Evolutionary conservation across 305 asterid species (phyloP).

Genomic region (Rubia tinctorum): DNA sequence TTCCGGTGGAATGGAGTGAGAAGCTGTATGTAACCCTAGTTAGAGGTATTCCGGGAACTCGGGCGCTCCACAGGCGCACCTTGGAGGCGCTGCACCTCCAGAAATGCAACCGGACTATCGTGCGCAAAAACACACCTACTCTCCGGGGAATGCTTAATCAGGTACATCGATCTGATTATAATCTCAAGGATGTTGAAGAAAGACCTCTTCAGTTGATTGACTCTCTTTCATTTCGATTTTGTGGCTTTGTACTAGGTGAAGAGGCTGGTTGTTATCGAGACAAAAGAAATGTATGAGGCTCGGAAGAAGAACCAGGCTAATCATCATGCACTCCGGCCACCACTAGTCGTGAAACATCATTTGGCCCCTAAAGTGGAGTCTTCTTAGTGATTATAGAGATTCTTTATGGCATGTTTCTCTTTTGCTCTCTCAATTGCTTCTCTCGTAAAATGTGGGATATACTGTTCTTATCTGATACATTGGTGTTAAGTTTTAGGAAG

Average conservation of each 20-base stretch:
- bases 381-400: constrained; percentile 9
- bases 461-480: background rate
- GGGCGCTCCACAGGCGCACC: constrained; percentile 94
- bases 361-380: constrained; percentile 30
- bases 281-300: constrained; percentile 88
- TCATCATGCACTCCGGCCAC: constrained; percentile 68
- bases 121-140: constrained; percentile 84
- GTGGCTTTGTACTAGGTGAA: constrained; percentile 48
- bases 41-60: constrained; percentile 95
- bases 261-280: constrained; percentile 83
- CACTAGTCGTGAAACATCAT: constrained; percentile 55
- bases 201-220: background rate
- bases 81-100: constrained; percentile 85
- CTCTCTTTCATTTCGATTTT: background rate
- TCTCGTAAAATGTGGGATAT: background rate
- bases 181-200: background rate
- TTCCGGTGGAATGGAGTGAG: constrained; percentile 89
- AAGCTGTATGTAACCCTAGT: constrained; percentile 85
- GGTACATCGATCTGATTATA: constrained; percentile 31
- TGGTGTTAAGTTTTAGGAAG: background rate
- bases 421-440: background rate
- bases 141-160: constrained; percentile 95
- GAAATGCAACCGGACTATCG: constrained; percentile 91
- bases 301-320: constrained; percentile 60
- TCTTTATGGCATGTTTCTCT: background rate